Evolutionary conservation across 2,329 filamentous ascomycete genomes (phyloP).

Genomic region (Elsinoe perseae): DNA sequence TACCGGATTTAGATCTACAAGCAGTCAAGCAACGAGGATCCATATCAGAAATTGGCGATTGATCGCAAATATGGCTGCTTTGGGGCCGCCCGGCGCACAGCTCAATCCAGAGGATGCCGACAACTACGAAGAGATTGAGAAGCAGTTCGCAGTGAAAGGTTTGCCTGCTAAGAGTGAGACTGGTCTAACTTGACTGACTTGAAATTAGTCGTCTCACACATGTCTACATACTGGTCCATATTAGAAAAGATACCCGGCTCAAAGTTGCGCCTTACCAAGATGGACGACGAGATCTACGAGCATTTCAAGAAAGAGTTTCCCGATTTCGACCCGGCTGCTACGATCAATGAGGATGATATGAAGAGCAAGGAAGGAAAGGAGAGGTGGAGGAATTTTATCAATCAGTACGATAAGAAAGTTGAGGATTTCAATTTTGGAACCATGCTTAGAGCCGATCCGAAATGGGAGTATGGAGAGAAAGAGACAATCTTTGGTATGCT

Average conservation of each 20-base stretch:
- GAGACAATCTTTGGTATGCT: constrained; percentile 81
- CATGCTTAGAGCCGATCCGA: constrained; percentile 71
- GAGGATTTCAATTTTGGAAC: constrained; percentile 98
- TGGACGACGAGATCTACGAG: constrained; percentile 89
- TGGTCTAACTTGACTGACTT: constrained; percentile 15
- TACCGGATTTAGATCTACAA: background rate
- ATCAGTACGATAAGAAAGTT: constrained; percentile 86
- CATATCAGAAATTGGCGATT: background rate
- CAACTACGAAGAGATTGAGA: constrained; percentile 71
- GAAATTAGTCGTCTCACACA: constrained; percentile 71
- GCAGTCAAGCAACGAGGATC: background rate
- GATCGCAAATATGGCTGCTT: background rate
- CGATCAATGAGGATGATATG: constrained; percentile 87
- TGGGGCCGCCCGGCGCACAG: constrained; percentile 10
- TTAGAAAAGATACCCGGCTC: constrained; percentile 86
- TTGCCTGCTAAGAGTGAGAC: constrained; percentile 18
- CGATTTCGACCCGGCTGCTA: constrained; percentile 75
- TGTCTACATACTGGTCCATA: constrained; percentile 94
- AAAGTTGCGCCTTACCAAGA: constrained; percentile 80
- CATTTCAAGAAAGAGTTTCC: constrained; percentile 85
- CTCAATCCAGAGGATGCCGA: constrained; percentile 52
- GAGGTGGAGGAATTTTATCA: constrained; percentile 90
- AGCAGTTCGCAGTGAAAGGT: constrained; percentile 98
- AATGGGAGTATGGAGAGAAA: constrained; percentile 76
- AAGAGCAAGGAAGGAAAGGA: constrained; percentile 96